phyloP scores from a whole-genome alignment of 2,329 filamentous ascomycete genomes.

The Cryoendolithus antarcticus region DNA sequence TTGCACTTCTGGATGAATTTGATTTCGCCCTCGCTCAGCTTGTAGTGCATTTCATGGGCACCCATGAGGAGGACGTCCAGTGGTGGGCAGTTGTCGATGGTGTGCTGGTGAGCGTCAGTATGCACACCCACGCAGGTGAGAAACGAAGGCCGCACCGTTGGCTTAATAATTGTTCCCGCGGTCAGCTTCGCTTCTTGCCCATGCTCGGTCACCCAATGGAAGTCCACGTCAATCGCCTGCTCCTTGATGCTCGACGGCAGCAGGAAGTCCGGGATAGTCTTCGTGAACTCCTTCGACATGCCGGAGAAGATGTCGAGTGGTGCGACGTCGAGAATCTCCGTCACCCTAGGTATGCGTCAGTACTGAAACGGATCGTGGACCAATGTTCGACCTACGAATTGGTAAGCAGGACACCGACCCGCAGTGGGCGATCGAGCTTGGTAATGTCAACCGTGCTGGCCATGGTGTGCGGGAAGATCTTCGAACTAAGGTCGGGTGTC shows the following conservation, averaged over 20 bases:
- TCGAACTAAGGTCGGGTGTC: too few species aligned
- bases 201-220: constrained; percentile 22
- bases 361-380: background rate
- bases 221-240: constrained; percentile 17
- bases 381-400: constrained; percentile 4
- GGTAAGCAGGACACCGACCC: constrained; percentile 13
- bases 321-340: constrained; percentile 21
- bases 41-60: constrained; percentile 21
- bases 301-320: constrained; percentile 19
- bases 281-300: constrained; percentile 12
- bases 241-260: constrained; percentile 6
- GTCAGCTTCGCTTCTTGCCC: constrained; percentile 10
- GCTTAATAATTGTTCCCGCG: constrained; percentile 8
- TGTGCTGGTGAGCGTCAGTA: constrained; percentile 19
- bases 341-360: constrained; percentile 6
- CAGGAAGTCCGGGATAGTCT: constrained; percentile 5
- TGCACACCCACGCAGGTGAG: background rate
- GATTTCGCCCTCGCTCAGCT: constrained; percentile 23
- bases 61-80: constrained; percentile 33
- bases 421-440: constrained; percentile 7
- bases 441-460: too few species aligned
- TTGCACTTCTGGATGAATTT: constrained; percentile 27
- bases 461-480: too few species aligned
- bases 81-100: constrained; percentile 27
- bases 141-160: constrained; percentile 8